A percentile compares a stretch with the other conserved stretches of the same genome.
Conservation (phyloP, 345 rosid genomes). For the Eucalyptus pauciflora region DNA sequence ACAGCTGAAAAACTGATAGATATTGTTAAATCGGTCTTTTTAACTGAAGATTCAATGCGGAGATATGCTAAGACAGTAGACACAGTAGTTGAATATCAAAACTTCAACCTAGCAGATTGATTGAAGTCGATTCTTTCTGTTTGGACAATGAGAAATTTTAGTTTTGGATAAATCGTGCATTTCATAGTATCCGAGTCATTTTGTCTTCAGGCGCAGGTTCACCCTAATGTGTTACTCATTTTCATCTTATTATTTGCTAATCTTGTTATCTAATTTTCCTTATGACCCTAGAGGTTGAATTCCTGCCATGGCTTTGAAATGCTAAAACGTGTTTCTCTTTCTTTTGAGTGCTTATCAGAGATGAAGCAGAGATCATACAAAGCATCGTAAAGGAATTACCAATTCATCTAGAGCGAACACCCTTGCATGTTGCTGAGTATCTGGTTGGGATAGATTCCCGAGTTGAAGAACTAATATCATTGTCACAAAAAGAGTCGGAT, state of each 20-base stretch:
- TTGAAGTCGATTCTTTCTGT: not conserved
- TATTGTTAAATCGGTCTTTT: not conserved
- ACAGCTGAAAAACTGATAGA: not conserved
- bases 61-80: not conserved
- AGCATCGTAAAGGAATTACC: fast-evolving
- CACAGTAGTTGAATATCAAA: not conserved
- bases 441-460: not conserved
- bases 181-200: too few species aligned
- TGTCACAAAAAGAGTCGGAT: fast-evolving
- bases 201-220: too few species aligned
- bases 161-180: fast-evolving
- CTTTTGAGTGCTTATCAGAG: not conserved
- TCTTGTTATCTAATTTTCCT: too few species aligned
- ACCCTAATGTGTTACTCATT: fast-evolving
- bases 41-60: not conserved
- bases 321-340: too few species aligned
- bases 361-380: fast-evolving
- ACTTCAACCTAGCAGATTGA: not conserved
- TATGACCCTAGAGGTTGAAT: too few species aligned
- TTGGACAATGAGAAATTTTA: fast-evolving
- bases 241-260: too few species aligned
- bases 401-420: fast-evolving
- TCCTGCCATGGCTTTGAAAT: too few species aligned
- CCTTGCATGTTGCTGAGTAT: not conserved
- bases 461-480: fast-evolving